Conservation (phyloP, 2,329 filamentous ascomycete species). For the Rutstroemia sp. region DNA sequence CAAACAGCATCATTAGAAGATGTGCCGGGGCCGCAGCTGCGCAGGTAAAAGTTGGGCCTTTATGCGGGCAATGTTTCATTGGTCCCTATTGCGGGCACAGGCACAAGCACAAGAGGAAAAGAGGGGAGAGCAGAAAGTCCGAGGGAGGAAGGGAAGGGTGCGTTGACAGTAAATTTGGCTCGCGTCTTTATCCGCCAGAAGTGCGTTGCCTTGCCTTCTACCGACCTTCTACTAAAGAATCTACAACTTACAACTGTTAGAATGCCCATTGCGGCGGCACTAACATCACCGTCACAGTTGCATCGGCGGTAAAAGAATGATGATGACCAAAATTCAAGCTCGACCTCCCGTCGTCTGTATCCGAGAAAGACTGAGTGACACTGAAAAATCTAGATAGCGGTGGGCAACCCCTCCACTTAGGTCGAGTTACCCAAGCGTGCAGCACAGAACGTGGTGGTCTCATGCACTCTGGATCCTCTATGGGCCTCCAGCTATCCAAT, state of each 20-base stretch:
- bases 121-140: background rate
- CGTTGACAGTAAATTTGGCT: background rate
- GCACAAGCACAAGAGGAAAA: background rate
- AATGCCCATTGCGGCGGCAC: background rate
- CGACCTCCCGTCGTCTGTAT: background rate
- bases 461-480: constrained; percentile 5
- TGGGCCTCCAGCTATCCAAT: constrained; percentile 1
- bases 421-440: constrained; percentile 3
- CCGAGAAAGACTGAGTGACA: background rate
- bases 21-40: constrained; percentile 1
- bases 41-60: background rate
- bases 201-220: no score
- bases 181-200: background rate
- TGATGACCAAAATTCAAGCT: background rate
- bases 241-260: background rate
- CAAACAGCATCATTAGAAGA: background rate
- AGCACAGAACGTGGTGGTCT: constrained; percentile 9
- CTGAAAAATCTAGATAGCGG: background rate
- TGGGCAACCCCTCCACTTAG: background rate
- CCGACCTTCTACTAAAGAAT: background rate
- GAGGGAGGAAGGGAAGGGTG: background rate
- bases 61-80: constrained; percentile 4
- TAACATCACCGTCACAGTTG: background rate
- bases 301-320: constrained; percentile 3
- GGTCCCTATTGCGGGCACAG: background rate